Percentiles rank a stretch among this genome's conserved stretches.
phyloP scores from a whole-genome alignment of 495 filamentous ascomycete species.

The Cercophora sp. region DNA sequence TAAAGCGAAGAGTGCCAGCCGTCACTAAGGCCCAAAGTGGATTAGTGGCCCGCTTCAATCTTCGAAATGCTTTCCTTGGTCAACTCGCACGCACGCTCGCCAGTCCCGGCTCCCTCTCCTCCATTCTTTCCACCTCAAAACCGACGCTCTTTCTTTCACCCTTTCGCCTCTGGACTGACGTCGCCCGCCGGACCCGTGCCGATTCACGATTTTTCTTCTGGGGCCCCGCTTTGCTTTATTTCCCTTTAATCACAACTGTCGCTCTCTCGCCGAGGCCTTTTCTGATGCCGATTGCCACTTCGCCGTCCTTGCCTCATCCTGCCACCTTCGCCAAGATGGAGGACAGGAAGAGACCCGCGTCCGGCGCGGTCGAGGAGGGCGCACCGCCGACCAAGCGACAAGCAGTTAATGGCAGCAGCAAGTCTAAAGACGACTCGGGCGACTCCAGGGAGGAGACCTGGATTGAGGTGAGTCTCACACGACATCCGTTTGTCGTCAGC shows the following conservation, averaged over 20 bases:
- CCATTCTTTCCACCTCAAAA: slow-evolving; percentile 24
- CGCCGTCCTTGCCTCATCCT: slow-evolving; percentile 63
- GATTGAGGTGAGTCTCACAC: slow-evolving; percentile 70
- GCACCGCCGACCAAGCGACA: slow-evolving; percentile 84
- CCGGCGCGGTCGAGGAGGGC: slow-evolving; percentile 67
- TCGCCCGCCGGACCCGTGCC: slow-evolving; percentile 16
- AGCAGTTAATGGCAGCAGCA: slow-evolving; percentile 71
- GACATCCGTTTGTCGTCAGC: slow-evolving; percentile 17
- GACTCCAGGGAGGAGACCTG: slow-evolving; percentile 76
- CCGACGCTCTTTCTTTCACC: slow-evolving; percentile 24
- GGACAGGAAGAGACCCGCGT: slow-evolving; percentile 88
- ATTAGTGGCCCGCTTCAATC: slow-evolving; percentile 21
- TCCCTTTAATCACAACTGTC: slow-evolving; percentile 25
- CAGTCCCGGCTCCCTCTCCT: slow-evolving; percentile 23
- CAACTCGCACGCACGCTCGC: slow-evolving; percentile 9
- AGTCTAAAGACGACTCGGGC: slow-evolving; percentile 64
- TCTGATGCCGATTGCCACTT: slow-evolving; percentile 80
- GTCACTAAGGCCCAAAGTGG: slow-evolving; percentile 14
- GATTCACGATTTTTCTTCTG: slow-evolving; percentile 16
- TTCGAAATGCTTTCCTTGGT: slow-evolving; percentile 27
- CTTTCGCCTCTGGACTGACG: slow-evolving; percentile 2
- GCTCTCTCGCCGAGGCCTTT: slow-evolving; percentile 27
- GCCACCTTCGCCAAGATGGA: slow-evolving; percentile 83
- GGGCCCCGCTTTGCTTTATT: slow-evolving; percentile 25
- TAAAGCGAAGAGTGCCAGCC: background rate